phyloP scores from a whole-genome alignment of 345 rosid species.

The Camelina hispida region DNA sequence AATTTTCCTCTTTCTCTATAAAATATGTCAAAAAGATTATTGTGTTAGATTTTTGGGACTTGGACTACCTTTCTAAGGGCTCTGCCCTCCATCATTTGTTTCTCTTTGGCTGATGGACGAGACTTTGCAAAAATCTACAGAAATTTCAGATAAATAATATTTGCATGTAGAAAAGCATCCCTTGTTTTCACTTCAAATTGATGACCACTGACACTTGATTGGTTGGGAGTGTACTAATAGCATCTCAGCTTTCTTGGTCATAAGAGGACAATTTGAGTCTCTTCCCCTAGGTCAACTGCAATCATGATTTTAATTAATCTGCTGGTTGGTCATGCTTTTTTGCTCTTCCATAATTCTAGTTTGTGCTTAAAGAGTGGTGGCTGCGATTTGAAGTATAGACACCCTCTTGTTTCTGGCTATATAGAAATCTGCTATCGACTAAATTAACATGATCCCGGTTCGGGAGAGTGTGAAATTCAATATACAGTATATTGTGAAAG shows the following conservation, averaged over 20 bases:
- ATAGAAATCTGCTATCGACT: not conserved
- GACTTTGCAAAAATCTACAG: not conserved
- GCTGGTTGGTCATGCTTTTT: conserved; percentile 12
- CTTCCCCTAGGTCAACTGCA: conserved; percentile 18
- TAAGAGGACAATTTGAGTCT: conserved; percentile 5
- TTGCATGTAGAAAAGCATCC: conserved; percentile 12
- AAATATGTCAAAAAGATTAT: conserved; percentile 19
- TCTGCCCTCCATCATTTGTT: conserved; percentile 5
- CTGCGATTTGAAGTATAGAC: conserved; percentile 2
- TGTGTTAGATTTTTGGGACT: conserved; percentile 26
- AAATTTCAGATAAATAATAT: conserved; percentile 3
- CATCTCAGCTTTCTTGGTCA: not conserved
- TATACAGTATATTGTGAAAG: conserved; percentile 18
- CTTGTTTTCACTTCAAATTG: conserved; percentile 1
- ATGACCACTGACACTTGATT: conserved; percentile 12
- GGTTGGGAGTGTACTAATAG: conserved; percentile 21
- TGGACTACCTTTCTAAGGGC: conserved; percentile 15
- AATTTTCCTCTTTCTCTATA: conserved; percentile 28
- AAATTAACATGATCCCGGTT: not conserved
- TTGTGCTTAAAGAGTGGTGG: not conserved
- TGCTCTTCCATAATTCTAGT: not conserved
- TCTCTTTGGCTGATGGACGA: conserved; percentile 12
- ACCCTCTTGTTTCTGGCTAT: conserved; percentile 22
- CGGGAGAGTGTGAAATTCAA: not conserved
- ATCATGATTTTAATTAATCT: conserved; percentile 14